Base-by-base conservation (phyloP, 257 asterid species). In the Solanum appendiculatum region DNA sequence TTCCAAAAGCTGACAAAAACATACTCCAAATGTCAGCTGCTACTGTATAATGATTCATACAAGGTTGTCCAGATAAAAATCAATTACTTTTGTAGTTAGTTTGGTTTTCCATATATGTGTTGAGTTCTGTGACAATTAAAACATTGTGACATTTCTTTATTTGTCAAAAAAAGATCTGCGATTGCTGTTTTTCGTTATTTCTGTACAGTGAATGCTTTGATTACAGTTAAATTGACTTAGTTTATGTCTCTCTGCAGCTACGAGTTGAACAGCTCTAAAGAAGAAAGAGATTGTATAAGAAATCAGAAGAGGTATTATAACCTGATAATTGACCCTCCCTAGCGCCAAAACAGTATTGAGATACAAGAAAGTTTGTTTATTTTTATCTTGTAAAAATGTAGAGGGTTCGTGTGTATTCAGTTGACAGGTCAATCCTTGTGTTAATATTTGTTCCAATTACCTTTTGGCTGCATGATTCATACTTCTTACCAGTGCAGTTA, bases 201-300 rank as follows among this genome's bases (percentile, higher is more conserved):
- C 58, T n/a, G 21, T 51, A 31, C 44, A 81, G 44, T 16, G 25
- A 44, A 46, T 9, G 42, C 27, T 16, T 5, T 81, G 85, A 31
- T 81, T 48, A 20, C 63, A n/a, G 74, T 58, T 72, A 31, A 20
- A 64, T 37, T 51, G 83, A 70, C 54, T 70, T 68, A 88, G 48
- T 83, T 80, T 87, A 13, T 60, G 73, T 78, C 15, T 78, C 82
- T 89, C 90, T 89, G 95, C 98, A 96, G 99, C 88, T 96, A 93
- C 90, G 98, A 93, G 83, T 90, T 95, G 88, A 90, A 89, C 89
- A 93, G 94, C 89, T 90, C 97, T 86, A 90, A 90, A 91, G 98
- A 93, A 91, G 98, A 96, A 91, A 93, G 98, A 91, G 95, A 96
- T 78, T 86, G 64, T 48, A 86, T 92, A 72, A 93, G 87, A 90